These are phyloP conservation scores for Boletus putidus DNA, from an alignment of 1,284 basidiomycete species.

Conservation along the genomic window DNA sequence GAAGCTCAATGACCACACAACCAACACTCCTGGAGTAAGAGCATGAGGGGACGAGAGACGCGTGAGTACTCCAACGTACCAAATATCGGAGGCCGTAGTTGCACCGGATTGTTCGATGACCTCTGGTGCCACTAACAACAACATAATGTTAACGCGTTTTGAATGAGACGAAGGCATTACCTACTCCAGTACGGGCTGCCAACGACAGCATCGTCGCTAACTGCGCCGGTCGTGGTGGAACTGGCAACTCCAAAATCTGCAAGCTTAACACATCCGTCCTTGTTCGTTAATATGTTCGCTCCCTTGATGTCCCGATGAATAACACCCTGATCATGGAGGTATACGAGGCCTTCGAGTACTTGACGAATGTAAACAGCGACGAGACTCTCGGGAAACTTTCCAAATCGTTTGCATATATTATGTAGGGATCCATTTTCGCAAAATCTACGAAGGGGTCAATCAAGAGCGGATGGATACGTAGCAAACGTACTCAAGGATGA, in stretches of 20 bases:
- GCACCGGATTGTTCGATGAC: constrained; percentile 97
- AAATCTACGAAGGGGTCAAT: constrained; percentile 53
- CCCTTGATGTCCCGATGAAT: constrained; percentile 99
- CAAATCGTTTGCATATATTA: constrained; percentile 94
- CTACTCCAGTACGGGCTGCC: constrained; percentile 97
- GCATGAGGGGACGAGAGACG: constrained; percentile 13
- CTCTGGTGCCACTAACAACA: constrained; percentile 84
- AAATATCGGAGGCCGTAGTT: constrained; percentile 95
- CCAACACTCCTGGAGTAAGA: constrained; percentile 74
- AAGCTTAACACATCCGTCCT: constrained; percentile 94
- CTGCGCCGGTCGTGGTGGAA: constrained; percentile 67
- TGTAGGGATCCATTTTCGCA: constrained; percentile 98
- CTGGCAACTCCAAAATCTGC: constrained; percentile 93
- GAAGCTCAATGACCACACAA: constrained; percentile 93
- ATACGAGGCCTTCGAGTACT: constrained; percentile 88
- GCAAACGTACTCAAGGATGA: constrained; percentile 80
- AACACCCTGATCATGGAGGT: constrained; percentile 96
- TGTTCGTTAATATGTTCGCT: constrained; percentile 97
- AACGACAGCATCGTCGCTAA: constrained; percentile 85
- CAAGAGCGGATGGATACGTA: constrained; percentile 4
- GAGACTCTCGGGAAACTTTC: constrained; percentile 95
- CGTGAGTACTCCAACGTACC: constrained; percentile 49
- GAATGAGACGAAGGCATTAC: constrained; percentile 35
- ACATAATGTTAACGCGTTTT: constrained; percentile 21
- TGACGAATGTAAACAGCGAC: constrained; percentile 97